These are phyloP conservation scores for Pleurozium schreberi DNA, from an alignment of 225 moss, liverwort and hornwort genomes.

Conservation along the genomic window DNA sequence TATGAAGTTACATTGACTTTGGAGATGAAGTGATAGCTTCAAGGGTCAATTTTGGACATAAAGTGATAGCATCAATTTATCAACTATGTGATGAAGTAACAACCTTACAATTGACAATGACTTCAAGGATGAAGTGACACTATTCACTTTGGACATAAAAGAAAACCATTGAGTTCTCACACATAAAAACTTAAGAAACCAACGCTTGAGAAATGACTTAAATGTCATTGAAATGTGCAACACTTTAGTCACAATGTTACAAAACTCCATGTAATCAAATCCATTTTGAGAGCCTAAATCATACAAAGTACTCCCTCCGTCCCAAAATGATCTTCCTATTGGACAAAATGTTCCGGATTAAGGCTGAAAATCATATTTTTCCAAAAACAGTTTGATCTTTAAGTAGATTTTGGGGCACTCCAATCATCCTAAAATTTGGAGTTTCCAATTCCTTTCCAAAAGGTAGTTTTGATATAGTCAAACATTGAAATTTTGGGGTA, in stretches of 20 bases:
- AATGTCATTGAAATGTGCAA: neutral
- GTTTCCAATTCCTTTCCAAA: too few species aligned
- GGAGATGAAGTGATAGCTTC: neutral
- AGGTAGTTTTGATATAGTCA: too few species aligned
- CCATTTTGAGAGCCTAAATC: neutral
- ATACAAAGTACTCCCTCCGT: too few species aligned
- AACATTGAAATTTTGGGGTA: too few species aligned
- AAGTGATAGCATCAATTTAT: accelerated
- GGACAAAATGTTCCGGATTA: too few species aligned
- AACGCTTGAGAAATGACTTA: neutral
- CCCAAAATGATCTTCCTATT: too few species aligned
- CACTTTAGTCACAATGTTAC: neutral
- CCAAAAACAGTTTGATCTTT: too few species aligned
- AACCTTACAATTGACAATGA: neutral
- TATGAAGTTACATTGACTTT: neutral
- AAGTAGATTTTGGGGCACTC: too few species aligned
- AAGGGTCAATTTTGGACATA: neutral
- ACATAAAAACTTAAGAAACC: accelerated
- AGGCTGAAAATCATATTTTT: too few species aligned
- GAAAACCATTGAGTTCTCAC: neutral
- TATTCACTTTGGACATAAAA: accelerated
- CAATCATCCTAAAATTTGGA: too few species aligned
- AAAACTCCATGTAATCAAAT: neutral
- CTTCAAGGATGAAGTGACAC: neutral
- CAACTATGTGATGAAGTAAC: neutral